These are phyloP conservation scores for Dioscorea zingiberensis DNA, from an alignment of 106 monocot genomes.

Conservation along the genomic window DNA sequence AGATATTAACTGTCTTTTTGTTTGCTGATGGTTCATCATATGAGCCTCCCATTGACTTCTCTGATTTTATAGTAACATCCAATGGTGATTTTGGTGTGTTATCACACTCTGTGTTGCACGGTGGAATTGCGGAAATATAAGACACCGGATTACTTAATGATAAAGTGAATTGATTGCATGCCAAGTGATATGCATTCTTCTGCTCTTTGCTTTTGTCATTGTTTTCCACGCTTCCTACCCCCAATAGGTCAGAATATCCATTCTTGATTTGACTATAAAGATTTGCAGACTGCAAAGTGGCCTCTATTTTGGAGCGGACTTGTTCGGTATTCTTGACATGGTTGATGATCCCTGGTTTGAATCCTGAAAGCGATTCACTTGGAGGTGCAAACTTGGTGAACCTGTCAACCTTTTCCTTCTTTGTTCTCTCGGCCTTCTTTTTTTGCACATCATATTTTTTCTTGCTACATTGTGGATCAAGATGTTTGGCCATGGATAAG, in stretches of 20 bases:
- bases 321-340: slow-evolving; percentile 92
- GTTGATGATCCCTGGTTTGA: slow-evolving; percentile 93
- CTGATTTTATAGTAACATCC: slow-evolving; percentile 17
- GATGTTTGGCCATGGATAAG: slow-evolving; percentile 40
- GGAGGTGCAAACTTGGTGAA: slow-evolving; percentile 45
- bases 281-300: slow-evolving; percentile 59
- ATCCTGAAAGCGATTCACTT: slow-evolving; percentile 65
- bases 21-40: slow-evolving; percentile 25
- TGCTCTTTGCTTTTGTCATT: slow-evolving; percentile 9
- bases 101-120: slow-evolving; percentile 10
- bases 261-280: slow-evolving; percentile 17
- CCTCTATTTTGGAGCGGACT: slow-evolving; percentile 78
- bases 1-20: slow-evolving; percentile 32
- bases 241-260: slow-evolving; percentile 2
- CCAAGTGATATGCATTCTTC: slow-evolving; percentile 1
- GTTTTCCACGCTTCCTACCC: slow-evolving; percentile 10
- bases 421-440: slow-evolving; percentile 32
- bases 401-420: slow-evolving; percentile 37
- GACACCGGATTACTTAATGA: slow-evolving; percentile 1
- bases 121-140: slow-evolving; percentile 7
- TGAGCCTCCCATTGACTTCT: slow-evolving; percentile 25
- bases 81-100: slow-evolving; percentile 45
- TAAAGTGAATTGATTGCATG: slow-evolving; percentile 1
- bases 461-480: slow-evolving; percentile 35
- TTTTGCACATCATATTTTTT: slow-evolving; percentile 51